These are phyloP conservation scores for Aspergillus sp. DNA, from an alignment of 2,329 filamentous ascomycete genomes.

Conservation along the genomic window DNA sequence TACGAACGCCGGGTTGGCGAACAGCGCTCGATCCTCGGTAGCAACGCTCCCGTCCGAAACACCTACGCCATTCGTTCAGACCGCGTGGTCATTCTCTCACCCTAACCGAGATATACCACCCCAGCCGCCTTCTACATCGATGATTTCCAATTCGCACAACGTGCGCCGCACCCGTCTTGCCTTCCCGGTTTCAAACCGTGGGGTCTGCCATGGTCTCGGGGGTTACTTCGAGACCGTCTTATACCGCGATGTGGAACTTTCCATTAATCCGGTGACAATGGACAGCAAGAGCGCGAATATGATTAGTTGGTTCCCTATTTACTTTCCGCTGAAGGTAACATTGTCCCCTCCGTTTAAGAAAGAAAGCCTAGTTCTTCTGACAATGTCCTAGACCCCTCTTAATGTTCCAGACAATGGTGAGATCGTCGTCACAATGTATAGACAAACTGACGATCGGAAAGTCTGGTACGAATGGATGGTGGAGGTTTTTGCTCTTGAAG, in stretches of 20 bases:
- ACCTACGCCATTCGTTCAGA: conserved; percentile 44
- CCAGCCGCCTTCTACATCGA: conserved; percentile 36
- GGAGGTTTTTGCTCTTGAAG: conserved; percentile 69
- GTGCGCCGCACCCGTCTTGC: conserved; percentile 75
- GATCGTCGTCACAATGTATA: conserved; percentile 91
- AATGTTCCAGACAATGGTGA: conserved; percentile 84
- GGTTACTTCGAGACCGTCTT: conserved; percentile 98
- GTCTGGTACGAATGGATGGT: conserved; percentile 99
- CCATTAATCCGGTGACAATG: conserved; percentile 90
- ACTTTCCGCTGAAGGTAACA: conserved; percentile 89
- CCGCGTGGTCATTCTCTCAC: conserved; percentile 52
- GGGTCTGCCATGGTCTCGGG: conserved; percentile 85
- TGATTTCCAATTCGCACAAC: conserved; percentile 88
- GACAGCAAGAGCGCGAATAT: conserved; percentile 93
- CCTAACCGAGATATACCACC: conserved; percentile 45
- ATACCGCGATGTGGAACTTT: conserved; percentile 83
- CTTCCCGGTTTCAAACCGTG: conserved; percentile 77
- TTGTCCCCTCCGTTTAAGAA: not conserved
- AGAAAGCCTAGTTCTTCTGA: not conserved
- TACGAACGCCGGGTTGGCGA: conserved; percentile 48
- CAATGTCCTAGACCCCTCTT: conserved; percentile 70
- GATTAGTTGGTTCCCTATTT: conserved; percentile 99
- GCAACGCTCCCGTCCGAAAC: conserved; percentile 37
- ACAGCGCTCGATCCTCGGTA: conserved; percentile 32
- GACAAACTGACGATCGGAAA: conserved; percentile 90